Evolutionary conservation across 306 rosid species (phyloP).

Genomic region (Argentina anserina): DNA sequence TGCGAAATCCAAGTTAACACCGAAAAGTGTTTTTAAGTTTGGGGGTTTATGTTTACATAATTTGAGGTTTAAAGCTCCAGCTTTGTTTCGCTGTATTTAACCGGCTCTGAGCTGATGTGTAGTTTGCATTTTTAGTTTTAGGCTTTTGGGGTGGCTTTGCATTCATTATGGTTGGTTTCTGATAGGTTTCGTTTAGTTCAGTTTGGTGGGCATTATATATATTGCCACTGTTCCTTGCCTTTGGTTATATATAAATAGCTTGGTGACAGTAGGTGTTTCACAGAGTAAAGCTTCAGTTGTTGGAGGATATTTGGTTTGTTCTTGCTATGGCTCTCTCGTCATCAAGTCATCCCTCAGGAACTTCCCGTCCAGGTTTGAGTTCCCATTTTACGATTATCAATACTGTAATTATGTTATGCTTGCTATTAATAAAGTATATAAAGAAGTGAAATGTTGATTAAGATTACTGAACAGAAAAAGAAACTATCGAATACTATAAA

Average conservation of each 20-base stretch:
- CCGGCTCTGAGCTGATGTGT: neutral
- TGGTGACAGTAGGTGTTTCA: conserved; percentile 15
- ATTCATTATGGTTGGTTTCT: conserved; percentile 9
- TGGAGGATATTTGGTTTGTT: conserved; percentile 19
- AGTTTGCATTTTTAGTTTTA: neutral
- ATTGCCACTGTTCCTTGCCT: conserved; percentile 14
- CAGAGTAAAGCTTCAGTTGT: conserved; percentile 16
- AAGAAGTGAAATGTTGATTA: neutral
- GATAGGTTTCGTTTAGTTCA: too few species aligned
- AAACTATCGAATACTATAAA: neutral
- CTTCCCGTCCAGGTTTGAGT: conserved; percentile 53
- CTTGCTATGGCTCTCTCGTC: conserved; percentile 52
- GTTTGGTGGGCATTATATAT: too few species aligned
- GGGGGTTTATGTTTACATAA: conserved; percentile 10
- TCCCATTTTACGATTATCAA: neutral
- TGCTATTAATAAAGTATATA: neutral
- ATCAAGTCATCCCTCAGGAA: conserved; percentile 41
- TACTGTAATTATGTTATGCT: neutral
- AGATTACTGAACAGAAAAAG: too few species aligned
- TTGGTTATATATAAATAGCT: conserved; percentile 8
- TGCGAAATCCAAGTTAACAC: neutral
- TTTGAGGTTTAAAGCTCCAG: conserved; percentile 13
- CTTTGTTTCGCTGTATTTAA: neutral
- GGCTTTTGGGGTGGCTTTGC: neutral
- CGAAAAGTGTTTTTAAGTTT: neutral